These are phyloP conservation scores for Quercus wislizeni DNA, from an alignment of 306 rosid species.

Conservation along the genomic window DNA sequence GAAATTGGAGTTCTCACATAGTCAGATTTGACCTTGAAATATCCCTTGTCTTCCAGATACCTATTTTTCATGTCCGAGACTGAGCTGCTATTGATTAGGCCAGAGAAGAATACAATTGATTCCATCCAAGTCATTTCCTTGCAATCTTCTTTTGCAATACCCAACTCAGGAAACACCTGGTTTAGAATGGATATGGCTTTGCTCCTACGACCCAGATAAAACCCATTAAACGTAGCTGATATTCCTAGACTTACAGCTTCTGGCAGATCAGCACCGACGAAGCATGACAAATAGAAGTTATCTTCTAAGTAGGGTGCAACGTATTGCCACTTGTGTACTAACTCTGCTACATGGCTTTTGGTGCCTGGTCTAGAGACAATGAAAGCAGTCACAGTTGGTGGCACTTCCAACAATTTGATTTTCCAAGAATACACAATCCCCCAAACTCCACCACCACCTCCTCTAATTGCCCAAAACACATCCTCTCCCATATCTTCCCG, in stretches of 20 bases:
- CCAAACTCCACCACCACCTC: conserved; percentile 83
- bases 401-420: conserved; percentile 49
- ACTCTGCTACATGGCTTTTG: conserved; percentile 34
- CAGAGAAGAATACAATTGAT: conserved; percentile 64
- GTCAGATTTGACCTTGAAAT: conserved; percentile 77
- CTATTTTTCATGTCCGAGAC: conserved; percentile 48
- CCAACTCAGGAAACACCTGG: conserved; percentile 45
- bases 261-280: conserved; percentile 63
- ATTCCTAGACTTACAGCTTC: conserved; percentile 38
- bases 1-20: conserved; percentile 45
- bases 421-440: conserved; percentile 77
- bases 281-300: conserved; percentile 62
- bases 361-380: conserved; percentile 42
- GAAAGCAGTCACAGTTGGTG: conserved; percentile 48
- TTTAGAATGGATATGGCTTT: conserved; percentile 34
- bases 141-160: conserved; percentile 45
- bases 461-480: conserved; percentile 91
- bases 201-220: conserved; percentile 41
- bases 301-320: conserved; percentile 57
- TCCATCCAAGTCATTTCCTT: conserved; percentile 78
- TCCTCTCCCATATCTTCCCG: conserved; percentile 70
- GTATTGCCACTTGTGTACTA: conserved; percentile 66
- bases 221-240: conserved; percentile 56
- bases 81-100: conserved; percentile 36
- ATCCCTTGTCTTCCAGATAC: conserved; percentile 39